Base-by-base conservation (phyloP, 2,329 filamentous ascomycete genomes). In the Nemania sp. region DNA sequence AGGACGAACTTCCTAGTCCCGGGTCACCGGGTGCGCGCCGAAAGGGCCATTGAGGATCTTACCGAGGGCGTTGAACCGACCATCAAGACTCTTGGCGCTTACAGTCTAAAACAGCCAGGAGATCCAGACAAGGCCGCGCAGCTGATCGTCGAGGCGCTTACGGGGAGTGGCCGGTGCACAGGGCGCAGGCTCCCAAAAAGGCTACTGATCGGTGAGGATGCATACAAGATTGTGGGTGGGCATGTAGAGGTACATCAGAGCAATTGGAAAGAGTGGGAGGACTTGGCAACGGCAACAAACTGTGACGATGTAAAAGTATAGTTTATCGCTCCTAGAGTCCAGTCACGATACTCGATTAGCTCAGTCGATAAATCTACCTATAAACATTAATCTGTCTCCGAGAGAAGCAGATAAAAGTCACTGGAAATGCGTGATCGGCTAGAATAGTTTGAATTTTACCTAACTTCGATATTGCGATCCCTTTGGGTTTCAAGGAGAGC, bases 1-100 rank as follows among this genome's bases (percentile, higher is more conserved):
- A 79, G 84, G 2, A 87, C 85, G 11, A 81, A 81, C n/a, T 82
- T 86, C 62, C 74, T 85, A 10, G 72, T 66, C 5, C 69, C 72
- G 1, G 81, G 81, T 60, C 68, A 77, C 51, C 77, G 73, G 22
- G 76, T 74, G 1, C 69, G 73, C 0, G 74, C 77, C 1, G 72
- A 70, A 8, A 71, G 73, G 20, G 73, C 72, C 5, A 65, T 76
- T 5, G 66, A 73, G 0, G 68, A 70, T 15, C 41, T 70, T 8
- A 27, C 18, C 45, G 38, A 63, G n/a, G 61, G 64, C 22, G 53
- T 67, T 10, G 45, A 64, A 5, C 60, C 64, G 3, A 56, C 61
- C 7, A 27, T 49, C 32, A 43, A 59, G 18, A 74, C 71, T 24
- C 73, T 80, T 41, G 69, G 70, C 4, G 72, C 64, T 2, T 66